These are phyloP conservation scores for Hermanozyma aechmeae DNA, from an alignment of 805 yeast species.

Conservation along the genomic window DNA sequence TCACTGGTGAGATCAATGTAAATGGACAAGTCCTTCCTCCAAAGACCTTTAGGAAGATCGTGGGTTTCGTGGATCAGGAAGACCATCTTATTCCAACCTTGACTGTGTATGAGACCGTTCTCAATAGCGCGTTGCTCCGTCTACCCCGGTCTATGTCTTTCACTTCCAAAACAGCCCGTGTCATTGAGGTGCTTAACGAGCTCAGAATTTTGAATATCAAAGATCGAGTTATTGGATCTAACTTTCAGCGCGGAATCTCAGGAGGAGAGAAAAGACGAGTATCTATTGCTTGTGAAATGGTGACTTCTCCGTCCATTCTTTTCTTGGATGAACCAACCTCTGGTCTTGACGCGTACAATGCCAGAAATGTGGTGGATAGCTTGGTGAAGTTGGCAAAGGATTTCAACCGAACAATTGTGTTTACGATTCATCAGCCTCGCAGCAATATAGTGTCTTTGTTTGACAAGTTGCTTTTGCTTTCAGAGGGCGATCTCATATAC, in stretches of 20 bases:
- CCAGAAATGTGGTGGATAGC: slow-evolving; percentile 81
- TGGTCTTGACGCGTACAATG: slow-evolving; percentile 90
- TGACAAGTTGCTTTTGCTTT: slow-evolving; percentile 70
- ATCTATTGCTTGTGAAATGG: slow-evolving; percentile 88
- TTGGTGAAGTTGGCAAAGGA: slow-evolving; percentile 71
- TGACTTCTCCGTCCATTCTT: slow-evolving; percentile 76
- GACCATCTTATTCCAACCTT: slow-evolving; percentile 84
- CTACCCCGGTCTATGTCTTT: slow-evolving; percentile 76
- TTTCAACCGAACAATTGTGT: slow-evolving; percentile 78
- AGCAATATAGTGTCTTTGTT: slow-evolving; percentile 90
- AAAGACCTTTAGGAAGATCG: slow-evolving; percentile 50
- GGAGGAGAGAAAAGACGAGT: slow-evolving; percentile 92
- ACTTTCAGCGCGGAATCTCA: slow-evolving; percentile 82
- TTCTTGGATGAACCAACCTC: slow-evolving; percentile 92
- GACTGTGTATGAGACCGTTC: slow-evolving; percentile 91
- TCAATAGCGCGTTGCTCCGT: slow-evolving; percentile 83
- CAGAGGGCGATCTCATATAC: slow-evolving; percentile 79
- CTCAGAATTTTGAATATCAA: slow-evolving; percentile 75
- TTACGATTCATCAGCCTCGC: slow-evolving; percentile 96
- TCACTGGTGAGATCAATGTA: slow-evolving; percentile 58
- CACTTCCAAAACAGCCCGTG: slow-evolving; percentile 66
- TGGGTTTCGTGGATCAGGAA: slow-evolving; percentile 96
- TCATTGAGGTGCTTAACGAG: slow-evolving; percentile 76
- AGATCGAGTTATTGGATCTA: slow-evolving; percentile 82
- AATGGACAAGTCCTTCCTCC: slow-evolving; percentile 53